Conservation (phyloP, 495 filamentous ascomycete species). For the Beverwykella pulmonaria region DNA sequence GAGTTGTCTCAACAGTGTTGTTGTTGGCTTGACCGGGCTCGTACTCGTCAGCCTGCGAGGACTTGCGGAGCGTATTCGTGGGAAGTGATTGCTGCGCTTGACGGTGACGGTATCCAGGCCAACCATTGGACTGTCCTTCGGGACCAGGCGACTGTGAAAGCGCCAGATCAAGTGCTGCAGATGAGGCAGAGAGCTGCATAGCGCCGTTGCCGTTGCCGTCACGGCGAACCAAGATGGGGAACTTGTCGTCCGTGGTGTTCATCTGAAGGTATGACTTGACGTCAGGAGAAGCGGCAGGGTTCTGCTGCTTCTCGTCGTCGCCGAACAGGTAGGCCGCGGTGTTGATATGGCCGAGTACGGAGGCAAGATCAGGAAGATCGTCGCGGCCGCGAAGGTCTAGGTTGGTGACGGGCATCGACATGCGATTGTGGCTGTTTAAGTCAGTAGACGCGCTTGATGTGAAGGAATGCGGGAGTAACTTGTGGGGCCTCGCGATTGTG, state of each 20-base stretch:
- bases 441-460: conserved; percentile 3
- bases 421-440: conserved; percentile 68
- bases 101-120: conserved; percentile 68
- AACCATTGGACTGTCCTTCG: conserved; percentile 59
- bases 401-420: conserved; percentile 82
- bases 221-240: conserved; percentile 76
- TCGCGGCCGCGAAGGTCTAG: conserved; percentile 50
- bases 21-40: conserved; percentile 34
- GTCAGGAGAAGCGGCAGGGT: conserved; percentile 59
- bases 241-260: conserved; percentile 76
- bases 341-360: conserved; percentile 70
- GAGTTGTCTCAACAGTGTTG: conserved; percentile 33
- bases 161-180: conserved; percentile 79
- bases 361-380: conserved; percentile 50
- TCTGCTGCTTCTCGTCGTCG: conserved; percentile 66
- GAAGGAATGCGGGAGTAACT: conserved; percentile 18
- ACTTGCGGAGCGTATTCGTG: conserved; percentile 53
- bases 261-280: conserved; percentile 71
- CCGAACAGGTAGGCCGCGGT: conserved; percentile 82
- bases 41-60: conserved; percentile 42
- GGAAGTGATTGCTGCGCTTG: conserved; percentile 80
- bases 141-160: conserved; percentile 67
- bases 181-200: conserved; percentile 77
- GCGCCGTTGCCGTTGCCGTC: conserved; percentile 67
- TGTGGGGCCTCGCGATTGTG: conserved; percentile 8